Conservation (phyloP, 768 basidiomycete genomes). For the Phlegmacium glaucopus region DNA sequence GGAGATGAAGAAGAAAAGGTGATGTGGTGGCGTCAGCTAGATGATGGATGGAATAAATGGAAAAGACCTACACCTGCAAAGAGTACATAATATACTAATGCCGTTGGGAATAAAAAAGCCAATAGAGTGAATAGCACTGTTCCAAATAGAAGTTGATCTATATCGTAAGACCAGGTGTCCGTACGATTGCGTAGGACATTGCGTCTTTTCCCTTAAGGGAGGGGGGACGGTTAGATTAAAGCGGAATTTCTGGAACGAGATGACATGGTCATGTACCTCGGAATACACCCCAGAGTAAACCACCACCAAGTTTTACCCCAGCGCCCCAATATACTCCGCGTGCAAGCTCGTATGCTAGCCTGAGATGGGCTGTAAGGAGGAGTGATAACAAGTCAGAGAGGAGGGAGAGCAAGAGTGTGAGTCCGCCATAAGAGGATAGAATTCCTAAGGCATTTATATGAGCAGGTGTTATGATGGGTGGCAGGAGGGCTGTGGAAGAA, state of each 20-base stretch:
- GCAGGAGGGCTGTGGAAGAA: constrained; percentile 4
- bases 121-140: constrained; percentile 84
- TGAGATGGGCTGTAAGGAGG: constrained; percentile 69
- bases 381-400: constrained; percentile 58
- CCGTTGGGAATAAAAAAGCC: constrained; percentile 81
- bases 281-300: constrained; percentile 84
- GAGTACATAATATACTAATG: constrained; percentile 79
- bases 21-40: constrained; percentile 38
- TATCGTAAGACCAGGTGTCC: constrained; percentile 87
- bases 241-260: neutral
- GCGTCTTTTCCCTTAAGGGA: constrained; percentile 70
- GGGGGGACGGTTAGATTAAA: neutral
- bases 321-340: constrained; percentile 53
- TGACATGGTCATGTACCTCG: constrained; percentile 50
- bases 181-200: constrained; percentile 86
- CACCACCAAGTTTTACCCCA: constrained; percentile 51
- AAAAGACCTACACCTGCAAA: constrained; percentile 58
- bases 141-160: constrained; percentile 94
- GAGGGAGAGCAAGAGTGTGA: constrained; percentile 67
- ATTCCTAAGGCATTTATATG: constrained; percentile 10
- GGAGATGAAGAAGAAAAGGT: constrained; percentile 19
- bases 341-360: constrained; percentile 63
- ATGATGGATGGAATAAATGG: neutral
- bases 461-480: constrained; percentile 3
- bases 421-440: constrained; percentile 42